These are phyloP conservation scores for Phlebiopsis gigantea DNA, from an alignment of 768 basidiomycete species.

Conservation along the genomic window DNA sequence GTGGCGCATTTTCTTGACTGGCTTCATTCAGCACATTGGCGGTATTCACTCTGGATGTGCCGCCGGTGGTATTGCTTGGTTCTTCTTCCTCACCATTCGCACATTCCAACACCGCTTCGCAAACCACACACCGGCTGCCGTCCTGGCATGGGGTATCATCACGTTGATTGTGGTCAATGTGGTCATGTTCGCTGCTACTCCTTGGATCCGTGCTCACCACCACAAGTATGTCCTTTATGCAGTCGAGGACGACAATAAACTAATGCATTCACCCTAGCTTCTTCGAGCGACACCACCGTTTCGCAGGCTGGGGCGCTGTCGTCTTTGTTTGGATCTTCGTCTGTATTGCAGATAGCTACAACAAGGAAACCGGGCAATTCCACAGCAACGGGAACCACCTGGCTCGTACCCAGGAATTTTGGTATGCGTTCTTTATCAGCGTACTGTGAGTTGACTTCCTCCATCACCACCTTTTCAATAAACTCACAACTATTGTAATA, in stretches of 20 bases:
- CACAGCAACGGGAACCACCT: conserved; percentile 37
- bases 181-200: conserved; percentile 60
- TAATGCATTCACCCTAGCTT: conserved; percentile 37
- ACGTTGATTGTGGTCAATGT: conserved; percentile 47
- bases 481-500: not conserved
- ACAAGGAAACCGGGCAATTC: conserved; percentile 7
- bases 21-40: conserved; percentile 69
- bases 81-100: conserved; percentile 55
- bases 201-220: conserved; percentile 77
- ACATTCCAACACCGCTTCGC: conserved; percentile 45
- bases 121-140: conserved; percentile 51
- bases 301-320: conserved; percentile 69
- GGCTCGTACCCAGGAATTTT: conserved; percentile 67
- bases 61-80: conserved; percentile 65
- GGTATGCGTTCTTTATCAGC: conserved; percentile 71
- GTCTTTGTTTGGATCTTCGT: conserved; percentile 53
- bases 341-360: conserved; percentile 47
- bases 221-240: conserved; percentile 55
- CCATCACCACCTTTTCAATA: not conserved
- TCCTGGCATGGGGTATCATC: conserved; percentile 47
- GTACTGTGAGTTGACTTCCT: conserved; percentile 31
- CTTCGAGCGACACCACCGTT: conserved; percentile 77
- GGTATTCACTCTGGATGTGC: conserved; percentile 82
- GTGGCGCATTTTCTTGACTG: conserved; percentile 69
- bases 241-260: not conserved